A percentile compares a stretch with the other conserved stretches of the same genome.
Evolutionary conservation across 768 basidiomycete genomes (phyloP).

Genomic region (Vararia minispora): DNA sequence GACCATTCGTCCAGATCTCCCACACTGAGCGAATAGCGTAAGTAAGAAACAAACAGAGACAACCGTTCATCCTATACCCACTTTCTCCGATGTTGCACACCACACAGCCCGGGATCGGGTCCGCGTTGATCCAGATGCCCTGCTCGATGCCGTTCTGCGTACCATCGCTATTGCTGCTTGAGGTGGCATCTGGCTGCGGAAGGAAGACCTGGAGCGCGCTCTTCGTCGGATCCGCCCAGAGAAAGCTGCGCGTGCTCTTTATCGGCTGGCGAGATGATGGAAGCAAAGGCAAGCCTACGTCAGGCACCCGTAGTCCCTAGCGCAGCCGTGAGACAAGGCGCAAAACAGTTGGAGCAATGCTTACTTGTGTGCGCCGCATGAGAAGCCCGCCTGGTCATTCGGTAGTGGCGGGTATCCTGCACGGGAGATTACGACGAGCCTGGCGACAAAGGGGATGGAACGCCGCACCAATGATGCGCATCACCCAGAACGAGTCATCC

Average conservation of each 20-base stretch:
- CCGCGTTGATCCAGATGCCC: constrained; percentile 71
- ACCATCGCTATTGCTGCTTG: constrained; percentile 22
- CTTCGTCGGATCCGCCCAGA: constrained; percentile 74
- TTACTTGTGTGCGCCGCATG: constrained; percentile 87
- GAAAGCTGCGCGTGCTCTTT: constrained; percentile 39
- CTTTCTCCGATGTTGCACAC: constrained; percentile 93
- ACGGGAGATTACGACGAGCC: background rate
- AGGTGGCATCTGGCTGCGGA: constrained; percentile 23
- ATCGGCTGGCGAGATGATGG: background rate
- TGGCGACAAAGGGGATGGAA: constrained; percentile 1
- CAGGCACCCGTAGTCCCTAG: constrained; percentile 82
- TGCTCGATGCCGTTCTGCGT: constrained; percentile 43
- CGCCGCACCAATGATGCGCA: constrained; percentile 65
- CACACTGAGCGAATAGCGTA: constrained; percentile 45
- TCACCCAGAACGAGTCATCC: constrained; percentile 82
- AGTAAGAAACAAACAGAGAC: too few relatives aligned
- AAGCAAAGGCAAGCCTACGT: constrained; percentile 38
- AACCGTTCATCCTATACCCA: too few relatives aligned
- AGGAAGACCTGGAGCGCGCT: constrained; percentile 78
- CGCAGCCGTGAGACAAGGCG: constrained; percentile 1
- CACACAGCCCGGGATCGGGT: constrained; percentile 73
- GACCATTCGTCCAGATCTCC: constrained; percentile 83
- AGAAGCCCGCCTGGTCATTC: constrained; percentile 66
- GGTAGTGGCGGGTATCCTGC: constrained; percentile 84
- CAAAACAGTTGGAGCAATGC: constrained; percentile 2